Evolutionary conservation across 805 yeast genomes (phyloP).

Genomic region (Jamesozyma jinghongensis): DNA sequence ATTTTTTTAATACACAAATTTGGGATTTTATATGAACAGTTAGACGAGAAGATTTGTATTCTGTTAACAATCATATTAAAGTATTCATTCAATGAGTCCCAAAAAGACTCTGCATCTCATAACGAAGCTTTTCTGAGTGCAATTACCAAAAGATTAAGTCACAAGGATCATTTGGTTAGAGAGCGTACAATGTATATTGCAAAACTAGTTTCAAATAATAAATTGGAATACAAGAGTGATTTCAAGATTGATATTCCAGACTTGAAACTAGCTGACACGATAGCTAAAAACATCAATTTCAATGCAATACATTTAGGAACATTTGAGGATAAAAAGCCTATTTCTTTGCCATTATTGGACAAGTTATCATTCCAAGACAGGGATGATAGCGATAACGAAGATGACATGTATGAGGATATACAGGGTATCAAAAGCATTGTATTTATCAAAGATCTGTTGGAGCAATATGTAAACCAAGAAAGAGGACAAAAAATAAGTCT

Average conservation of each 20-base stretch:
- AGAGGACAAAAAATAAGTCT: constrained; percentile 34
- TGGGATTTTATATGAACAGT: constrained; percentile 5
- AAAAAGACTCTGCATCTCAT: constrained; percentile 10
- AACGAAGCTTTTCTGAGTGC: constrained; percentile 18
- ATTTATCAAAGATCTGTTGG: constrained; percentile 63
- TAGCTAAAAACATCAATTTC: constrained; percentile 5
- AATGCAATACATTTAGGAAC: neutral
- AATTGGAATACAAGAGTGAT: constrained; percentile 24
- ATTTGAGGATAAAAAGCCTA: neutral
- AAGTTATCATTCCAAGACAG: constrained; percentile 2
- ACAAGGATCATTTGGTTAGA: constrained; percentile 16
- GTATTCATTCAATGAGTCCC: constrained; percentile 4
- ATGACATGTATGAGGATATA: constrained; percentile 29
- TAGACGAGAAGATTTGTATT: constrained; percentile 18
- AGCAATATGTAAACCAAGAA: constrained; percentile 41
- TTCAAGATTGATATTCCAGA: constrained; percentile 17
- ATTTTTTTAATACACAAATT: constrained; percentile 6
- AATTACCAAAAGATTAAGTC: constrained; percentile 22
- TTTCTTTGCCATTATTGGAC: neutral
- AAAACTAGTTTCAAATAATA: constrained; percentile 19
- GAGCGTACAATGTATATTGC: constrained; percentile 31
- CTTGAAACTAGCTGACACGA: constrained; percentile 3
- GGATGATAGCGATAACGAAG: constrained; percentile 18
- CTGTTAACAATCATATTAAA: constrained; percentile 14
- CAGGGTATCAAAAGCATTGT: constrained; percentile 44